A percentile compares a stretch with the other conserved stretches of the same genome.
Conservation (phyloP, 306 rosid genomes). For the Pueraria montana region DNA sequence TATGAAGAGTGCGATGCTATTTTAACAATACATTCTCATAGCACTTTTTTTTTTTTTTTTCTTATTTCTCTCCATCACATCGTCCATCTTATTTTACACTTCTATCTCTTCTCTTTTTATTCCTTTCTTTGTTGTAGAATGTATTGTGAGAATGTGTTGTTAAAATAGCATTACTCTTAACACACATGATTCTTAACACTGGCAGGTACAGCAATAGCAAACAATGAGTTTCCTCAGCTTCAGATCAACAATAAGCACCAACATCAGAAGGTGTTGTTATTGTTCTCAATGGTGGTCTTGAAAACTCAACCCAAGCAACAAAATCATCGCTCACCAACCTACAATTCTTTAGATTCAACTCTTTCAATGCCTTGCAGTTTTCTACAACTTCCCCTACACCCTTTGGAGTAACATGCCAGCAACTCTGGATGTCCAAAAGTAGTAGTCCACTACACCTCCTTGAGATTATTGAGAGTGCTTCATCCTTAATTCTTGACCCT, state of each 20-base stretch:
- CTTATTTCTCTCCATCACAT: not conserved
- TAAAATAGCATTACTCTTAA: not conserved
- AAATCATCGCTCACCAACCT: slow-evolving; percentile 48
- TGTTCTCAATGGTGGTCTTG: slow-evolving; percentile 69
- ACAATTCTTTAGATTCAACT: slow-evolving; percentile 69
- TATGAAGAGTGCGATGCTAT: not conserved
- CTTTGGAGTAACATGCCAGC: slow-evolving; percentile 60
- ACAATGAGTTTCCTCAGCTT: slow-evolving; percentile 40
- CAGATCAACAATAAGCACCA: slow-evolving; percentile 46
- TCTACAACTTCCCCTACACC: slow-evolving; percentile 69
- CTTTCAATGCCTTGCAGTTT: slow-evolving; percentile 67
- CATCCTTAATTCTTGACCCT: slow-evolving; percentile 59
- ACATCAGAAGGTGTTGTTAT: slow-evolving; percentile 57
- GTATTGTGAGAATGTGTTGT: not conserved
- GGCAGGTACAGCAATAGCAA: not conserved
- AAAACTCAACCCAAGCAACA: slow-evolving; percentile 57
- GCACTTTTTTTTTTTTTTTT: not conserved
- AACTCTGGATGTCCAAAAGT: slow-evolving; percentile 56
- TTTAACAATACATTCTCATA: not conserved
- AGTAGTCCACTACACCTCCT: slow-evolving; percentile 58
- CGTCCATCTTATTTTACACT: not conserved
- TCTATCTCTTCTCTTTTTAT: not conserved
- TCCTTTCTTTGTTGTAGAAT: not conserved
- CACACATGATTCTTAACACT: not conserved
- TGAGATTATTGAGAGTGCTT: slow-evolving; percentile 62